phyloP scores from a whole-genome alignment of 345 rosid genomes.

The Boechera retrofracta region DNA sequence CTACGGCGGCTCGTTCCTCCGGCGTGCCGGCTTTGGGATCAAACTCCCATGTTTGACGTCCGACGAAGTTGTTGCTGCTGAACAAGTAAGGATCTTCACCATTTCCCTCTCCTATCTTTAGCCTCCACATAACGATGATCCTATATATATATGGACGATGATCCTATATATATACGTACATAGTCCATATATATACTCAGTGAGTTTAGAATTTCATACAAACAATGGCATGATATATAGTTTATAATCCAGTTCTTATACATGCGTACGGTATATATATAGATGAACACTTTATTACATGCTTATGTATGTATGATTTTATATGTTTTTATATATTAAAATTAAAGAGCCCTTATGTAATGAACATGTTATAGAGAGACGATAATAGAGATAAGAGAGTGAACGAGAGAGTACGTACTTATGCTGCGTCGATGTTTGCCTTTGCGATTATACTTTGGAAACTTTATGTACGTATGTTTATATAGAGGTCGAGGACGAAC shows the following conservation, averaged over 20 bases:
- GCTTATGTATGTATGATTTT: neutral
- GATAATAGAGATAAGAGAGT: neutral
- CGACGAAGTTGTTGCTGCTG: constrained; percentile 52
- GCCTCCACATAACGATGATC: constrained; percentile 52
- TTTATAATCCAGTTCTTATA: neutral
- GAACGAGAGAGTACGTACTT: neutral
- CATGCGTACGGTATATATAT: neutral
- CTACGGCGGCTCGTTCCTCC: constrained; percentile 54
- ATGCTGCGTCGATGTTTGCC: constrained; percentile 4
- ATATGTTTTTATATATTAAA: neutral
- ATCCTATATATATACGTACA: neutral
- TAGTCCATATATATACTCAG: neutral
- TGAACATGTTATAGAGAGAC: neutral
- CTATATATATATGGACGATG: neutral
- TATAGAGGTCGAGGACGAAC: constrained; percentile 18
- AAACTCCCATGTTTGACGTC: constrained; percentile 59
- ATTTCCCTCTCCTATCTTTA: constrained; percentile 56
- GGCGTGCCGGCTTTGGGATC: constrained; percentile 51
- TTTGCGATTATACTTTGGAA: neutral
- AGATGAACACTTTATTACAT: neutral
- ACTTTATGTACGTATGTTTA: constrained; percentile 15
- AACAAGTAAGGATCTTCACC: constrained; percentile 45
- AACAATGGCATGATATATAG: neutral
- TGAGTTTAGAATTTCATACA: neutral
- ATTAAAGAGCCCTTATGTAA: neutral